These are phyloP conservation scores for Pseudomonodictys pantanalensis DNA, from an alignment of 495 filamentous ascomycete genomes.

Conservation along the genomic window DNA sequence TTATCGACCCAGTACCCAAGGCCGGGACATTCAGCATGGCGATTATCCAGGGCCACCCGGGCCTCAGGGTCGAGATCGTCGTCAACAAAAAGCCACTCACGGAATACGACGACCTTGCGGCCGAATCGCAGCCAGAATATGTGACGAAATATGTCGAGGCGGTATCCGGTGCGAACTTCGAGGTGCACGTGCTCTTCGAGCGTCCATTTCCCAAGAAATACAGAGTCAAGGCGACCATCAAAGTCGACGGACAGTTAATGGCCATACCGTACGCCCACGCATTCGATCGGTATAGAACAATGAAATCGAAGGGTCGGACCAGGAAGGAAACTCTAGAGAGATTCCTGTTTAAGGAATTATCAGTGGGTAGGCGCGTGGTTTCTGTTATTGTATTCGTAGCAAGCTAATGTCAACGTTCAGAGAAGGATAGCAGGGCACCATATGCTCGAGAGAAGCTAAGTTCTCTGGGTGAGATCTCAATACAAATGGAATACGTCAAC, in stretches of 20 bases:
- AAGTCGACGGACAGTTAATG: conserved; percentile 13
- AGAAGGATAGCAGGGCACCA: no score
- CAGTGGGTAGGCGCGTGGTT: no score
- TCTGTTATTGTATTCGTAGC: no score
- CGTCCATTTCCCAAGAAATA: not conserved
- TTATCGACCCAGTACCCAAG: not conserved
- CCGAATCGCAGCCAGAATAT: not conserved
- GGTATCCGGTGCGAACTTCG: conserved; percentile 15
- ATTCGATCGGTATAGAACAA: not conserved
- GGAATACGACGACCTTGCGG: conserved; percentile 25
- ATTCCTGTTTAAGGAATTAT: no score
- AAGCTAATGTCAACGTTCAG: no score
- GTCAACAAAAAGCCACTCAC: conserved; percentile 2
- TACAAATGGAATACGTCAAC: no score
- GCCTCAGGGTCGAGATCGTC: conserved; percentile 17
- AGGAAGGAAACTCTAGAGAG: not conserved
- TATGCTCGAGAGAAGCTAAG: no score
- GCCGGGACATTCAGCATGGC: no score
- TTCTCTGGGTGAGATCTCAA: no score
- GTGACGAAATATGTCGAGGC: conserved; percentile 30
- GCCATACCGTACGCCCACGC: not conserved
- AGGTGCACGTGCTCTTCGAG: not conserved
- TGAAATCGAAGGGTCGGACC: not conserved
- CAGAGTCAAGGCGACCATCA: not conserved
- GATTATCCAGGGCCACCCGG: conserved; percentile 3